Conservation (phyloP, 495 filamentous ascomycete species). For the Podospora bellae-mahoneyi region DNA sequence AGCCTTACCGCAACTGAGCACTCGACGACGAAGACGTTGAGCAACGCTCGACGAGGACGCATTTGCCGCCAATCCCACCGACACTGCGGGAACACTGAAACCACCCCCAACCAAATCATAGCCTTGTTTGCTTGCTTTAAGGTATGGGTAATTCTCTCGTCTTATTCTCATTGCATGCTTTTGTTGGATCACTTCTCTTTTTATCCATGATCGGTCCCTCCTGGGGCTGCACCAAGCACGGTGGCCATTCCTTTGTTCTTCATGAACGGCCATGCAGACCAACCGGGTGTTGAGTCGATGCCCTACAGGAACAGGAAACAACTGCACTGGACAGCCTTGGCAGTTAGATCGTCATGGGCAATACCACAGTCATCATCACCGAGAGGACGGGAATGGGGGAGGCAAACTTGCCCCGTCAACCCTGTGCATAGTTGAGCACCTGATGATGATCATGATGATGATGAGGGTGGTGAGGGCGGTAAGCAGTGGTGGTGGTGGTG, state of each 20-base stretch:
- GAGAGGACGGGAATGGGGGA: neutral
- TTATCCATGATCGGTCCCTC: neutral
- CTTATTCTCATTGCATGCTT: neutral
- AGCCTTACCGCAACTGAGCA: neutral
- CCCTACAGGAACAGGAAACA: neutral
- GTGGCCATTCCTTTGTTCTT: neutral
- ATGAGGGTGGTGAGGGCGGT: neutral
- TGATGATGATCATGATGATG: conserved; percentile 1
- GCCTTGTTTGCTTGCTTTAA: neutral
- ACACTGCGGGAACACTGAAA: neutral
- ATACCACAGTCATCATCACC: neutral
- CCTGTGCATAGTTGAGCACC: neutral
- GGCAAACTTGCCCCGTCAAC: neutral
- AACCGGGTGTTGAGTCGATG: neutral
- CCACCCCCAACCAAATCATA: neutral
- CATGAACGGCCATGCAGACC: neutral
- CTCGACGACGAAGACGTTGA: neutral
- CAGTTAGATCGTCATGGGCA: neutral
- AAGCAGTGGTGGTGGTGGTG: neutral
- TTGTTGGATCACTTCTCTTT: neutral
- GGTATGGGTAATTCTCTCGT: neutral
- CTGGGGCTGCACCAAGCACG: neutral
- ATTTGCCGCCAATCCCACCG: neutral
- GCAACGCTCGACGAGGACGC: neutral
- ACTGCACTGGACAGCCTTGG: neutral